Evolutionary conservation across 1,139 yeast species (phyloP), one percentile per base, ranked within the genome.

Genomic region (Yamadazyma triangularis): DNA sequence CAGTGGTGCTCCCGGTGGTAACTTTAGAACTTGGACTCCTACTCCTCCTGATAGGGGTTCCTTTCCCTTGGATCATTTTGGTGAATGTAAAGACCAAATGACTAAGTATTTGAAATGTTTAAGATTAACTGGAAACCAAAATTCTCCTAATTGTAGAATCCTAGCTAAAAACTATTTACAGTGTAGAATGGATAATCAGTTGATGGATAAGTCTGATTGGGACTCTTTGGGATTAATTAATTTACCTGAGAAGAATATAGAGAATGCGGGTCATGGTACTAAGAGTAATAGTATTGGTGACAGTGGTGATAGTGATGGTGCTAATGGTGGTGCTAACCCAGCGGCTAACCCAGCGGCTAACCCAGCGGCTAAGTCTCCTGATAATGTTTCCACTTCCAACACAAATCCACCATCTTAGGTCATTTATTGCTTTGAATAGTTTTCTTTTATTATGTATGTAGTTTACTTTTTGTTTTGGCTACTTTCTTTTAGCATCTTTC

Each of bases 11-110:
- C 64, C 64, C 32, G 64, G 65, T 36, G 56, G 65, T 30, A 42
- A 52, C 45, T 50, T 62, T 31, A 60, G 74, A 41, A 60, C 76
- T 23, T 68, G 83, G 72, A 71, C 85, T 13, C 95, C 96, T 10
- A 82, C 91, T 0, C 96, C 98, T 16, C 98, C 98, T 4, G 95
- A 89, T 46, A 67, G 96, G 46, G 98, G 98, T 0, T 85, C 96
- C 1, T 91, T 91, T 56, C 98, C 97, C 1, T 65, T 91, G 31
- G 98, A 91, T 49, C 98, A 91, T 51, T 85, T 78, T 39, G 85
- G 79, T 1, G 97, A 91, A 46, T 91, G 97, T 52, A 76, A 78
- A 12, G 67, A 67, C 15, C 73, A 77, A 39, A 91, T 88, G 94
- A 56, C 66, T 32, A 76, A 74, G 38, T 91, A 91, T 52, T 63